Evolutionary conservation across 2,329 filamentous ascomycete genomes (phyloP).

Genomic region (Zalaria obscura): DNA sequence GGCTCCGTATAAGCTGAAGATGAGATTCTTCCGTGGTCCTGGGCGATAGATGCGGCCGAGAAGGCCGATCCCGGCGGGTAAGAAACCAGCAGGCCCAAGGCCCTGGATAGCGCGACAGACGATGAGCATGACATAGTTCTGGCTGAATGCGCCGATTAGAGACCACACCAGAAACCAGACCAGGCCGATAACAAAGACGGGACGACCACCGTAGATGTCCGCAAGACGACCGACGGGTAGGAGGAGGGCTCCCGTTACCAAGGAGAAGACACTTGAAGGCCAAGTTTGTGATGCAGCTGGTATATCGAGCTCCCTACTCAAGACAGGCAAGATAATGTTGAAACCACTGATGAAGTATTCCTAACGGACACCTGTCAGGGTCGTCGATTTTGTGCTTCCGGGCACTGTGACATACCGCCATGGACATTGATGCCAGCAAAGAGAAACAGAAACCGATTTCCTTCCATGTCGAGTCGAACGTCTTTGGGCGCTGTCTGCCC

Average conservation of each 20-base stretch:
- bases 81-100: slow-evolving; percentile 19
- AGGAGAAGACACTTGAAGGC: slow-evolving; percentile 18
- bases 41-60: slow-evolving; percentile 15
- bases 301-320: slow-evolving; percentile 7
- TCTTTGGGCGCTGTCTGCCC: slow-evolving; percentile 3
- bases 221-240: slow-evolving; percentile 18
- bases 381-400: no score
- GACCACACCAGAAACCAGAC: slow-evolving; percentile 19
- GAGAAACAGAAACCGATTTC: slow-evolving; percentile 21
- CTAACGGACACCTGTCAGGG: neutral
- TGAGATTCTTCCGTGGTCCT: slow-evolving; percentile 18
- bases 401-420: slow-evolving; percentile 6
- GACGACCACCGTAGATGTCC: slow-evolving; percentile 21
- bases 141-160: slow-evolving; percentile 16
- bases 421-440: slow-evolving; percentile 19
- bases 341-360: slow-evolving; percentile 23
- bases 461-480: slow-evolving; percentile 8
- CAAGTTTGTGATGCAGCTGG: slow-evolving; percentile 12
- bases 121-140: slow-evolving; percentile 12
- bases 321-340: slow-evolving; percentile 16
- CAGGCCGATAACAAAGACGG: slow-evolving; percentile 18
- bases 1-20: slow-evolving; percentile 19
- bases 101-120: slow-evolving; percentile 20
- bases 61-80: slow-evolving; percentile 17
- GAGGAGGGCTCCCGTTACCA: slow-evolving; percentile 17